phyloP scores from a whole-genome alignment of 371 early-diverging fungal genomes.

The Capniomyces stellatus region DNA sequence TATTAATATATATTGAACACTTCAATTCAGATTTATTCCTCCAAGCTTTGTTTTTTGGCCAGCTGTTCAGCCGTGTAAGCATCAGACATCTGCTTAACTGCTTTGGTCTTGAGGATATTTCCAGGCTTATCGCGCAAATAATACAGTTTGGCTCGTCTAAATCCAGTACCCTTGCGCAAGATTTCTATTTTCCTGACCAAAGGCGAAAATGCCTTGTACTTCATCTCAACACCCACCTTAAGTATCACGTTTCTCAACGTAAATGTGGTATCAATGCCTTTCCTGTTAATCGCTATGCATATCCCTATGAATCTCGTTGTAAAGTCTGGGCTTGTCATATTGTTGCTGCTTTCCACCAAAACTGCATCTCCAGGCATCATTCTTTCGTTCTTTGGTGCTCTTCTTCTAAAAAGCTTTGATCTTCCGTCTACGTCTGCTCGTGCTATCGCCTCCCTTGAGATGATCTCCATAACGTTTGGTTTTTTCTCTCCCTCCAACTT shows the following conservation, averaged over 20 bases:
- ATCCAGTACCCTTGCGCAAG: slow-evolving; percentile 41
- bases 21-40: neutral
- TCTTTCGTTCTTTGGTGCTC: slow-evolving; percentile 14
- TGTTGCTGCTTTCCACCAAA: slow-evolving; percentile 49
- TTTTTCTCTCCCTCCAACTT: slow-evolving; percentile 27
- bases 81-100: slow-evolving; percentile 11
- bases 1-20: neutral
- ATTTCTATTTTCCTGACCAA: slow-evolving; percentile 56
- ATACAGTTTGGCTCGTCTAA: slow-evolving; percentile 58
- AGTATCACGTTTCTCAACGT: slow-evolving; percentile 63
- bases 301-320: slow-evolving; percentile 57
- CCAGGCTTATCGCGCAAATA: slow-evolving; percentile 64
- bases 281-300: slow-evolving; percentile 59
- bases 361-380: slow-evolving; percentile 47
- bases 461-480: slow-evolving; percentile 47
- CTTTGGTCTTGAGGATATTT: slow-evolving; percentile 31
- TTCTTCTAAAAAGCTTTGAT: slow-evolving; percentile 18
- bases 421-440: slow-evolving; percentile 38
- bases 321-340: slow-evolving; percentile 36
- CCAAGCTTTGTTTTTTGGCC: neutral
- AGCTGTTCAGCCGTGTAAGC: neutral
- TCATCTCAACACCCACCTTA: slow-evolving; percentile 66
- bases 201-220: slow-evolving; percentile 63
- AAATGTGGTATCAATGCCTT: slow-evolving; percentile 56
- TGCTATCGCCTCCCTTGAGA: slow-evolving; percentile 37